phyloP scores from a whole-genome alignment of 352 stramenopile genomes.

The Globisporangium irregulare region DNA sequence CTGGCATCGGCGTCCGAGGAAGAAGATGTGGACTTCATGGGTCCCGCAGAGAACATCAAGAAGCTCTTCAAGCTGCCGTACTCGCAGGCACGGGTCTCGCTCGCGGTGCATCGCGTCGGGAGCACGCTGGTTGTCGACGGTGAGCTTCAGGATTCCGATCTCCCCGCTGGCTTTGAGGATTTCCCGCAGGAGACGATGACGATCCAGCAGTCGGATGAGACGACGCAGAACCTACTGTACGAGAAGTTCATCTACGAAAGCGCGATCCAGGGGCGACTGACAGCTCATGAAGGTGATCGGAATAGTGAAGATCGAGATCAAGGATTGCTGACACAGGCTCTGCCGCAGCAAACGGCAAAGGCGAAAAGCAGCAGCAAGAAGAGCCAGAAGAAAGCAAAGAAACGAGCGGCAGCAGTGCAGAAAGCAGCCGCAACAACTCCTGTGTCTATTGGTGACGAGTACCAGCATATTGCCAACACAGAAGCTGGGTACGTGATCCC shows the following conservation, averaged over 20 bases:
- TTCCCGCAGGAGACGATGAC: slow-evolving; percentile 52
- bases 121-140: slow-evolving; percentile 80
- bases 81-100: slow-evolving; percentile 70
- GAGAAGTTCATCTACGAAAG: slow-evolving; percentile 89
- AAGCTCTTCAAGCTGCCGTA: slow-evolving; percentile 86
- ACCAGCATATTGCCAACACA: neutral
- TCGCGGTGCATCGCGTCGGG: slow-evolving; percentile 78
- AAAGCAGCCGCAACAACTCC: neutral
- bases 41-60: slow-evolving; percentile 84
- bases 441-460: neutral
- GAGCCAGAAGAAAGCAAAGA: slow-evolving; percentile 32
- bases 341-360: neutral
- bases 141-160: slow-evolving; percentile 64
- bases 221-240: slow-evolving; percentile 57
- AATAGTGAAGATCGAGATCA: slow-evolving; percentile 2
- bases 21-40: slow-evolving; percentile 73
- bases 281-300: slow-evolving; percentile 6
- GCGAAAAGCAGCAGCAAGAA: slow-evolving; percentile 26
- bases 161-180: slow-evolving; percentile 68
- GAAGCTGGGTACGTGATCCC: slow-evolving; percentile 1
- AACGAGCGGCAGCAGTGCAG: slow-evolving; percentile 3
- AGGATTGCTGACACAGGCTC: neutral
- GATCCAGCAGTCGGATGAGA: slow-evolving; percentile 43
- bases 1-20: slow-evolving; percentile 65
- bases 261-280: slow-evolving; percentile 38